Evolutionary conservation across 208 protist genomes (phyloP).

Genomic region (Leishmania gerbilli): DNA sequence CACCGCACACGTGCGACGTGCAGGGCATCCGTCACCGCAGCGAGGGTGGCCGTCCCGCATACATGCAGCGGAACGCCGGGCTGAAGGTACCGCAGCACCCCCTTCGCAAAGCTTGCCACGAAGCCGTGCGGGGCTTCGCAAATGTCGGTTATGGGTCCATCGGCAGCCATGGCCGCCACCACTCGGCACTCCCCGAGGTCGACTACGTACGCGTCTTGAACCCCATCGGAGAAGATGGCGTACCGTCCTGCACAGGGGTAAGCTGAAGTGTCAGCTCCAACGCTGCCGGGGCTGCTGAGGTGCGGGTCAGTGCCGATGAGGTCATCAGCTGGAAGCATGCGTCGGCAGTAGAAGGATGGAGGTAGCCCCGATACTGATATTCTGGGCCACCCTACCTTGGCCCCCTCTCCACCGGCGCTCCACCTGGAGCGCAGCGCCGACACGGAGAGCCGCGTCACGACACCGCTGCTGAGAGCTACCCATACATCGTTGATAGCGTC

Average conservation of each 20-base stretch:
- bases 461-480: slow-evolving; percentile 23
- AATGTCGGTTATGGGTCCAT: slow-evolving; percentile 64
- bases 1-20: not conserved
- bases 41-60: slow-evolving; percentile 14
- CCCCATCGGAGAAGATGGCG: slow-evolving; percentile 54
- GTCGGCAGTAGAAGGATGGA: slow-evolving; percentile 22
- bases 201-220: slow-evolving; percentile 61
- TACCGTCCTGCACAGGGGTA: slow-evolving; percentile 50
- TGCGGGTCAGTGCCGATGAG: slow-evolving; percentile 11
- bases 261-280: not conserved
- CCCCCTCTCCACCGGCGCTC: not conserved
- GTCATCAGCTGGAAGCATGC: slow-evolving; percentile 22
- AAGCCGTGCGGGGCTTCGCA: slow-evolving; percentile 49
- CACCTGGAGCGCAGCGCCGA: slow-evolving; percentile 9
- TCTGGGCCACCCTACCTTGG: slow-evolving; percentile 12
- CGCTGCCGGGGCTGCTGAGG: not conserved
- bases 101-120: slow-evolving; percentile 37
- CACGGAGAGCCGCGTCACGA: slow-evolving; percentile 21
- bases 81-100: slow-evolving; percentile 35
- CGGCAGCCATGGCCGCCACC: slow-evolving; percentile 40
- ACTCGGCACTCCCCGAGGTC: slow-evolving; percentile 53
- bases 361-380: slow-evolving; percentile 21
- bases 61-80: slow-evolving; percentile 29
- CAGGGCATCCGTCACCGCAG: slow-evolving; percentile 2
- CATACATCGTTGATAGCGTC: slow-evolving; percentile 28